Base-by-base conservation (phyloP, 441 rosid genomes). In the Bruguiera hainesii region DNA sequence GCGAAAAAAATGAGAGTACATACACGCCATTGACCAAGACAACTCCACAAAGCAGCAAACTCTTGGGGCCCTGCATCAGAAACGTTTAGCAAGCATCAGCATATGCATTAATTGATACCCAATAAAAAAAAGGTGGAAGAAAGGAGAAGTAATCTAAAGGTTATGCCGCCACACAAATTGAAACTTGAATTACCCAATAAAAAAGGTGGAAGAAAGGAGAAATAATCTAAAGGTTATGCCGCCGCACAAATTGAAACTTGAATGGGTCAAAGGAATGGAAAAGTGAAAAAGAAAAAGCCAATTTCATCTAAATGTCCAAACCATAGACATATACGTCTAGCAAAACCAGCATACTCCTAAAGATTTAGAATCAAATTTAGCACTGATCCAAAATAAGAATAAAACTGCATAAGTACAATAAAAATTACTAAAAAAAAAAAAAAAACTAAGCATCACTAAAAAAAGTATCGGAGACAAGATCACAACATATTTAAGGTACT, bases 11-110 rank as follows among this genome's bases (percentile, higher is more conserved):
- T 1, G 61, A 59, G 63, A 69, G 33, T 63, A 75, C 89, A 87
- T 65, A 87, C 97, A 60, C 89, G 82, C 91, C 89, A 87, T 53
- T 82, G 87, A 30, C 85, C 86, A 30, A 91, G 85, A 67, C 90
- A 78, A 69, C 70, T 82, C 91, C 93, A 85, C 42, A 88, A 76
- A 61, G 81, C 88, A 58, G 75, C 79, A 78, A 87, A 88, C 75
- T 82, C 97, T 11, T 35, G 65, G 6, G 85, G 86, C 64, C 90
- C 95, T 83, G 80, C 56, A 78, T 71, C 60, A 25, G 30, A 42
- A 75, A 66, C 53, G 64, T 30, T 25, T 3, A 50, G 33, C 63
- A 6, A 61, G 23, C 7, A 23, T 13, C 23, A 35, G 1, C 21
- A 50, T 1, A 15, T 8, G 31, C 58, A 31, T 30, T 20, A 23